Conservation (phyloP, 208 protist species). For the Leishmania gerbilli region DNA sequence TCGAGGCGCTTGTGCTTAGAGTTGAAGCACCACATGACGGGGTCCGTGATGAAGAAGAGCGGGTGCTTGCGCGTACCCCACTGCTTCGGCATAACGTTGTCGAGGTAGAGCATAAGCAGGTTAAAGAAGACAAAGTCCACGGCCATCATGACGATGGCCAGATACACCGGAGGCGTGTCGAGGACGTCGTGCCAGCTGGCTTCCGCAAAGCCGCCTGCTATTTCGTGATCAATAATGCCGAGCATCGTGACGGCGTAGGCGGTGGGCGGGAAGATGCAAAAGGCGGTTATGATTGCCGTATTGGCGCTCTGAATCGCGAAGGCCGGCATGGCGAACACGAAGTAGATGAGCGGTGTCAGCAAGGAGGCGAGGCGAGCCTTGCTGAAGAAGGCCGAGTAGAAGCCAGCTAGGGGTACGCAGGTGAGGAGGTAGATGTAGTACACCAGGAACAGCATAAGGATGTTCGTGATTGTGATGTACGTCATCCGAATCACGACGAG, state of each 20-base stretch:
- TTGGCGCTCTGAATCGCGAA: constrained; percentile 48
- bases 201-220: constrained; percentile 31
- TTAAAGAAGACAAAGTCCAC: constrained; percentile 63
- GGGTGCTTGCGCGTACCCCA: constrained; percentile 64
- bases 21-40: constrained; percentile 30
- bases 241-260: constrained; percentile 42
- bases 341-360: constrained; percentile 69
- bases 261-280: constrained; percentile 51
- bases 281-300: constrained; percentile 16
- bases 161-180: constrained; percentile 14
- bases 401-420: constrained; percentile 45
- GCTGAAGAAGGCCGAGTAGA: constrained; percentile 64
- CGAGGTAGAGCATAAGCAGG: constrained; percentile 67
- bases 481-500: constrained; percentile 54
- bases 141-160: constrained; percentile 21
- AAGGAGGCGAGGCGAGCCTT: constrained; percentile 64
- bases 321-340: constrained; percentile 31
- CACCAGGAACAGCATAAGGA: constrained; percentile 46
- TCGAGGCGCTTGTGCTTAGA: constrained; percentile 6
- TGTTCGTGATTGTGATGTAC: constrained; percentile 43
- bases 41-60: constrained; percentile 70
- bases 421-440: constrained; percentile 59
- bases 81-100: constrained; percentile 59
- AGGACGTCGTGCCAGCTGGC: constrained; percentile 30
- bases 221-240: constrained; percentile 42